phyloP scores from a whole-genome alignment of 768 basidiomycete genomes.

The Mycena haematopus region DNA sequence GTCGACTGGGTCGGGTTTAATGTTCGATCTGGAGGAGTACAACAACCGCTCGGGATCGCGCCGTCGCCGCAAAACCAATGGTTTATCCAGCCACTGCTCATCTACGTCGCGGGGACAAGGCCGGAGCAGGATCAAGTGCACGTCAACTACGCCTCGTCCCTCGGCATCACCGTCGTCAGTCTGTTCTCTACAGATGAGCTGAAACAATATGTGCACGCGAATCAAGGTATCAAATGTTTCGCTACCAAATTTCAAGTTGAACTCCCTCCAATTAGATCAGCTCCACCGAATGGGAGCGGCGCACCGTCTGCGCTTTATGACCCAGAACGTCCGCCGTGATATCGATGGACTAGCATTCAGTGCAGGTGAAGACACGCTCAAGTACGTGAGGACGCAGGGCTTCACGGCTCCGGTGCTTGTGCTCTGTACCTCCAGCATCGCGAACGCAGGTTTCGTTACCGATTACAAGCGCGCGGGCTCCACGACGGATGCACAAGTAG shows the following conservation, averaged over 20 bases:
- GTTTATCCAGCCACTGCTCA: slow-evolving; percentile 3
- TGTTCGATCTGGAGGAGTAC: not conserved
- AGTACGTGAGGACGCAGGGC: slow-evolving; percentile 4
- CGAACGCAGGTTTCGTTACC: slow-evolving; percentile 7
- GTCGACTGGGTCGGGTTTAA: slow-evolving; percentile 19
- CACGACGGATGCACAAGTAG: slow-evolving; percentile 18
- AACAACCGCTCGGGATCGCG: not conserved
- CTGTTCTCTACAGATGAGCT: slow-evolving; percentile 8
- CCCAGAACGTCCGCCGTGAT: slow-evolving; percentile 15
- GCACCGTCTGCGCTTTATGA: slow-evolving; percentile 21
- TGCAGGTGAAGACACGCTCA: slow-evolving; percentile 15
- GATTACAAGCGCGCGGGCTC: slow-evolving; percentile 15
- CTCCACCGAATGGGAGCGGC: slow-evolving; percentile 1
- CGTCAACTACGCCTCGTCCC: slow-evolving; percentile 5
- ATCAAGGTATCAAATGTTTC: slow-evolving; percentile 5
- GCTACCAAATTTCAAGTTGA: not conserved
- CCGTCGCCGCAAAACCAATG: not conserved
- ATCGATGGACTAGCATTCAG: not conserved
- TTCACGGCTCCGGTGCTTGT: slow-evolving; percentile 16
- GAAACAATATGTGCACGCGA: not conserved
- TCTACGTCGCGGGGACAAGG: slow-evolving; percentile 13
- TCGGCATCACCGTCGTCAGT: slow-evolving; percentile 19
- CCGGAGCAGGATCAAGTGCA: slow-evolving; percentile 16
- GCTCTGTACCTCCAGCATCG: slow-evolving; percentile 11
- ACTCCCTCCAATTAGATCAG: not conserved